phyloP scores from a whole-genome alignment of 352 stramenopile species.

The Globisporangium rhizosaccharum region DNA sequence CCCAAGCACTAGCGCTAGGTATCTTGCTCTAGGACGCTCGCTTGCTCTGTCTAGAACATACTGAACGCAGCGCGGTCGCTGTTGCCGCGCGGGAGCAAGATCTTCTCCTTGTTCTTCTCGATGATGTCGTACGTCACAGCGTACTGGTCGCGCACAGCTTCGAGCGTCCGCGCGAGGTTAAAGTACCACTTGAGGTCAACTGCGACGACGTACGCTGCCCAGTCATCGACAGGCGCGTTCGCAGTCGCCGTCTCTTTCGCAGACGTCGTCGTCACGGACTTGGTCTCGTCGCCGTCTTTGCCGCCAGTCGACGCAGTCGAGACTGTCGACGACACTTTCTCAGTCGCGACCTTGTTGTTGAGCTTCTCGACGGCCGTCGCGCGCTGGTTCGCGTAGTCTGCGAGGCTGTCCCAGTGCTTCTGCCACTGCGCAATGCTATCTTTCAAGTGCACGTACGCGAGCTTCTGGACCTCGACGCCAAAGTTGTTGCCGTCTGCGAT shows the following conservation, averaged over 20 bases:
- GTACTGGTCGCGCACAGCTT: conserved; percentile 77
- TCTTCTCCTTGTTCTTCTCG: conserved; percentile 80
- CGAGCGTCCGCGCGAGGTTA: conserved; percentile 60
- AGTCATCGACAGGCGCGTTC: conserved; percentile 38
- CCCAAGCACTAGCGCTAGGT: too few species aligned
- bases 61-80: conserved; percentile 65
- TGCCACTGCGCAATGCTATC: conserved; percentile 59
- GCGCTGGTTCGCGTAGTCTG: conserved; percentile 63
- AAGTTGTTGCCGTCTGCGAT: conserved; percentile 87
- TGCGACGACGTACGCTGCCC: conserved; percentile 58
- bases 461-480: conserved; percentile 83
- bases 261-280: conserved; percentile 48
- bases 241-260: conserved; percentile 46
- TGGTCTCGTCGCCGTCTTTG: conserved; percentile 72
- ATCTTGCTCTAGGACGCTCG: not conserved
- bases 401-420: conserved; percentile 70
- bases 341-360: conserved; percentile 51
- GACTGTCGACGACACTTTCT: conserved; percentile 56
- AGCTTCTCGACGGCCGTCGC: conserved; percentile 69
- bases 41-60: conserved; percentile 64
- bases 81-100: conserved; percentile 59
- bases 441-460: conserved; percentile 63
- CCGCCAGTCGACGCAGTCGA: conserved; percentile 47
- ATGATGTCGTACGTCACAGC: conserved; percentile 62
- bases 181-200: conserved; percentile 86